Base-by-base conservation (phyloP, 1,139 yeast species). In the Suhomyces choctaworum region DNA sequence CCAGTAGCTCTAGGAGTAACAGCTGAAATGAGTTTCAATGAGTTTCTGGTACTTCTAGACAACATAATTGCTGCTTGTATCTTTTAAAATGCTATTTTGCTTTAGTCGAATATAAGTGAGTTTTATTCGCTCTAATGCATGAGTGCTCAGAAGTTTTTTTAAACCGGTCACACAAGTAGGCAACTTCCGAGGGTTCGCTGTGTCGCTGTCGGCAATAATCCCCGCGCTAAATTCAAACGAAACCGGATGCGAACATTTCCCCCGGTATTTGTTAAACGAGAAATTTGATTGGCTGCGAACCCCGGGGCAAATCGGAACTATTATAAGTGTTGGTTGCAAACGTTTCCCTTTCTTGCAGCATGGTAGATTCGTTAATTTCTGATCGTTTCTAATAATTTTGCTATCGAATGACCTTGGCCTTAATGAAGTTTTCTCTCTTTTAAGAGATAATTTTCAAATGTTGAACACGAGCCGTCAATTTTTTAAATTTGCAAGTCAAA, bases 11-110 rank as follows among this genome's bases (percentile, higher is more conserved):
- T 39, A 16, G 42, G 36, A 23, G 39, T 39, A 21, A 32, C 27
- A 22, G 36, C 36, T 15, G 48, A 44, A 22, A 37, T 40, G 40
- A 48, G 50, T 40, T 41, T 47, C 31, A 48, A 42, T 15, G 46
- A 35, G 19, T 31, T 29, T 42, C 45, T 47, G 26, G 44, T 31
- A 30, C 36, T 46, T 41, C 50, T 46, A 21, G 51, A 43, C 45
- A 48, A 48, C 52, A 48, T 48, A 22, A 12, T 31, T 29, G 21
- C 27, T 17, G 8, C 7, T 23, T 10, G 5, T 12, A 29, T 23
- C 22, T 10, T 25, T 26, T 15, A n/a, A 13, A 21, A 25, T 34
- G 28, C 7, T 19, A 20, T 23, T 25, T 14, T 21, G 16, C 12
- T 19, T 23, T 23, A 16, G 22, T 16, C 27, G 11, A 29, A 12